A percentile compares a stretch with the other conserved stretches of the same genome.
phyloP scores from a whole-genome alignment of 1,284 basidiomycete species.

The Taiwanofungus camphoratus region DNA sequence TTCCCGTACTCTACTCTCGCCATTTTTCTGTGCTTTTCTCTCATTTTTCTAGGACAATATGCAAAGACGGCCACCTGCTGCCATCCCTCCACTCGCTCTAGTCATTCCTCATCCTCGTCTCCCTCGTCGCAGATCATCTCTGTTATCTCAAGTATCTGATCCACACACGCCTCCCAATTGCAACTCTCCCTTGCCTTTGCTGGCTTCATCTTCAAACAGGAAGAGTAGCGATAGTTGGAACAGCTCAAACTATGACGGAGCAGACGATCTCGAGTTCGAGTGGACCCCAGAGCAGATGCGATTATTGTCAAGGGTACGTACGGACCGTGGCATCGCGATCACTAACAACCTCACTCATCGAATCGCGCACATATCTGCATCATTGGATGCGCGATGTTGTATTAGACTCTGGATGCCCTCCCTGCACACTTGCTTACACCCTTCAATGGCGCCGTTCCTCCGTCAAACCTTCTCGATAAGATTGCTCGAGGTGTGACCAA shows the following conservation, averaged over 20 bases:
- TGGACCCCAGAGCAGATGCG: slow-evolving; percentile 70
- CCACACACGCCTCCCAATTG: slow-evolving; percentile 35
- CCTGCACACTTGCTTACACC: slow-evolving; percentile 78
- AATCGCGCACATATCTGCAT: too few species aligned
- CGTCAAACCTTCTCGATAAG: slow-evolving; percentile 77
- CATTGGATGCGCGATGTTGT: too few species aligned
- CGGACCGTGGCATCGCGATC: slow-evolving; percentile 5
- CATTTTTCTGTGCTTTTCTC: slow-evolving; percentile 22
- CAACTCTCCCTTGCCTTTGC: slow-evolving; percentile 29
- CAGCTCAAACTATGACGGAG: slow-evolving; percentile 59
- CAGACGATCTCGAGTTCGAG: slow-evolving; percentile 57
- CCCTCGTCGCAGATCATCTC: slow-evolving; percentile 27
- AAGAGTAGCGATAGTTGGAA: slow-evolving; percentile 80
- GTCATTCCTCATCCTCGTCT: slow-evolving; percentile 32
- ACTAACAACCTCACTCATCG: too few species aligned
- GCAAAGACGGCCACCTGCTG: slow-evolving; percentile 28
- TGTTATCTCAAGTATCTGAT: slow-evolving; percentile 25
- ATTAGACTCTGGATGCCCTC: slow-evolving; percentile 74
- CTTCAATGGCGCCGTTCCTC: slow-evolving; percentile 73
- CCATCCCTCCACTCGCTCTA: slow-evolving; percentile 30
- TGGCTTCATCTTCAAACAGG: slow-evolving; percentile 48
- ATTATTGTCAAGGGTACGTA: slow-evolving; percentile 58
- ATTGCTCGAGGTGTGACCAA: slow-evolving; percentile 67
- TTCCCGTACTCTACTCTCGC: slow-evolving; percentile 25
- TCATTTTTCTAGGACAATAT: slow-evolving; percentile 29